A percentile compares a stretch with the other conserved stretches of the same genome.
Evolutionary conservation across 139 green algal genomes (phyloP).

Genomic region (Bryopsis sp.): DNA sequence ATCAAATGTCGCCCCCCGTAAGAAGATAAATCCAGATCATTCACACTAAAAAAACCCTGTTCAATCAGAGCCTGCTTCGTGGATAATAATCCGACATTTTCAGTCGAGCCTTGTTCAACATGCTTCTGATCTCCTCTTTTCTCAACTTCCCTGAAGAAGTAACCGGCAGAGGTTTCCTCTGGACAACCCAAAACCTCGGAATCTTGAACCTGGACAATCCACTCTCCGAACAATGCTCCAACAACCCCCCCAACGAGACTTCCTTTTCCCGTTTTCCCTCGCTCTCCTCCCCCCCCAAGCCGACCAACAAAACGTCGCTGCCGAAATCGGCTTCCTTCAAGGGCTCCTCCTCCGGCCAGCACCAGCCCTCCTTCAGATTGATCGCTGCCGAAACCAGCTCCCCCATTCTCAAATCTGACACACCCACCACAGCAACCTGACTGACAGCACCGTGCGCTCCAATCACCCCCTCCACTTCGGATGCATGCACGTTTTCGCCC

Average conservation of each 20-base stretch:
- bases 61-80: too few species aligned
- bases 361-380: not conserved
- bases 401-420: slow-evolving; percentile 16
- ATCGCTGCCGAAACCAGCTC: slow-evolving; percentile 9
- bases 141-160: not conserved
- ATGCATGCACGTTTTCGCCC: slow-evolving; percentile 71
- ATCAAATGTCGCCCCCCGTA: too few species aligned
- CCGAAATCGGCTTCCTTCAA: not conserved
- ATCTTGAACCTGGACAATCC: slow-evolving; percentile 9
- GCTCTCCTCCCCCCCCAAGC: too few species aligned
- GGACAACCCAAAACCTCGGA: not conserved
- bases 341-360: not conserved
- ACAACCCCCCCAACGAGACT: not conserved
- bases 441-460: slow-evolving; percentile 11
- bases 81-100: too few species aligned
- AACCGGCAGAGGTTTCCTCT: not conserved
- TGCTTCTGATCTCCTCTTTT: not conserved
- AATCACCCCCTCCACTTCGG: slow-evolving; percentile 25
- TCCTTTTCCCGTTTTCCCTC: not conserved
- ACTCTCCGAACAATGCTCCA: not conserved
- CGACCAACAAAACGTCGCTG: not conserved
- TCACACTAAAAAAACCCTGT: too few species aligned
- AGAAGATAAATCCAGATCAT: too few species aligned
- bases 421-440: slow-evolving; percentile 22
- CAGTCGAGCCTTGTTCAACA: too few species aligned